Evolutionary conservation across 1,284 basidiomycete species (phyloP), one percentile per base, ranked within the genome.

Genomic region (Pseudozyma pruni): DNA sequence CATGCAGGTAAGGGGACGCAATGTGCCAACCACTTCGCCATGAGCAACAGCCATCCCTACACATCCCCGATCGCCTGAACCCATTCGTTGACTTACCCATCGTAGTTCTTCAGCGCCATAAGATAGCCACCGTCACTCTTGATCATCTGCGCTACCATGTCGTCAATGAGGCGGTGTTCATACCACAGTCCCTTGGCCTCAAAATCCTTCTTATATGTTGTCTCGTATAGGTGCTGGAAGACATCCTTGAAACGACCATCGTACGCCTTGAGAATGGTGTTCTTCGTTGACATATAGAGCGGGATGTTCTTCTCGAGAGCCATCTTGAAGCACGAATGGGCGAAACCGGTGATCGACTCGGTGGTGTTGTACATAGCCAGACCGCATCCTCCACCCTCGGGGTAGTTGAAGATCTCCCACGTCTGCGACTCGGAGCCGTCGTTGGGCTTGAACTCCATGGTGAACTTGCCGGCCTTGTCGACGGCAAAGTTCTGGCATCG

Each of bases 211-310:
- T 91, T 90, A 88, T 98, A 98, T 55, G 90, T 85, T 5, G 44
- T 79, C 22, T 95, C 90, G 83, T 92, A 98, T 78, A 97, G 89
- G 76, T 94, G 91, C 83, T 95, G 89, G 89, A 98, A 98, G 81
- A 96, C 92, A 81, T 98, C 96, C 87, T 98, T 98, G 89, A 98
- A 98, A 43, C 93, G 89, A 44, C 95, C 95, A 80, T 98, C 95
- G 71, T 83, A 83, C 8, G 72, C 74, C 62, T 83, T 83, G 25
- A 81, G 74, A 54, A 83, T 82, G 31, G 81, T 81, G 76, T 81
- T 81, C 75, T 83, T 83, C 44, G 80, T 79, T 20, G 66, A 48
- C 45, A 83, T 73, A 66, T 74, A 83, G 66, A 96, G 85, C 44
- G 93, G 90, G 87, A 97, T 90, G 85, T 93, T 92, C 89, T 98